Percentiles rank a stretch among this genome's conserved stretches.
These are phyloP conservation scores for Barbarea vulgaris DNA, from an alignment of 345 rosid genomes.

Conservation along the genomic window DNA sequence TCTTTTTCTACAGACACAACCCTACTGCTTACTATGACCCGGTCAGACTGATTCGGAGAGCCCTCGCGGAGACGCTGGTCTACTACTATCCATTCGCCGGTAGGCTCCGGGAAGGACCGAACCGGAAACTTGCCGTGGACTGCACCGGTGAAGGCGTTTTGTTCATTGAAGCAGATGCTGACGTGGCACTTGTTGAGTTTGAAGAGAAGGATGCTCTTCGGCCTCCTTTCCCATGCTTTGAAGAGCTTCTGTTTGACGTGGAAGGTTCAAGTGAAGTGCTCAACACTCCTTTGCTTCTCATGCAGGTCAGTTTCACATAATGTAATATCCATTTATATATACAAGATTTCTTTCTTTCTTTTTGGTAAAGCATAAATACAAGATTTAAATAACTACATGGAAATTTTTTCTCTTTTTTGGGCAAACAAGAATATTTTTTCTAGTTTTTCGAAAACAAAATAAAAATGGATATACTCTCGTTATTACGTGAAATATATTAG, in stretches of 20 bases:
- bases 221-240: constrained; percentile 46
- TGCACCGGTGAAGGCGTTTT: constrained; percentile 47
- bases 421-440: background rate
- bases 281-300: constrained; percentile 38
- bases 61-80: constrained; percentile 36
- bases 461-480: background rate
- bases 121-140: constrained; percentile 41
- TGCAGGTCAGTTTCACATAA: constrained; percentile 35
- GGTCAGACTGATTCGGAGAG: constrained; percentile 32
- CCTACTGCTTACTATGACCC: constrained; percentile 36
- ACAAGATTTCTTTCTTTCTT: background rate
- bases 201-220: constrained; percentile 32
- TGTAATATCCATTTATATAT: background rate
- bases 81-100: constrained; percentile 44
- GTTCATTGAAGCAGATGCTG: constrained; percentile 50
- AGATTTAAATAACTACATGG: background rate
- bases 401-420: too few species aligned
- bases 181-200: constrained; percentile 36
- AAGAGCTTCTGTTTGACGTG: constrained; percentile 41
- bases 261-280: constrained; percentile 34
- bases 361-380: too few species aligned
- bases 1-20: constrained; percentile 41
- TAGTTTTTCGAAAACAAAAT: background rate
- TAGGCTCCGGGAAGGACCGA: constrained; percentile 42
- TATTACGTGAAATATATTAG: too few species aligned